Evolutionary conservation across 805 yeast genomes (phyloP).

Genomic region (Diddensiella caesifluorescens): DNA sequence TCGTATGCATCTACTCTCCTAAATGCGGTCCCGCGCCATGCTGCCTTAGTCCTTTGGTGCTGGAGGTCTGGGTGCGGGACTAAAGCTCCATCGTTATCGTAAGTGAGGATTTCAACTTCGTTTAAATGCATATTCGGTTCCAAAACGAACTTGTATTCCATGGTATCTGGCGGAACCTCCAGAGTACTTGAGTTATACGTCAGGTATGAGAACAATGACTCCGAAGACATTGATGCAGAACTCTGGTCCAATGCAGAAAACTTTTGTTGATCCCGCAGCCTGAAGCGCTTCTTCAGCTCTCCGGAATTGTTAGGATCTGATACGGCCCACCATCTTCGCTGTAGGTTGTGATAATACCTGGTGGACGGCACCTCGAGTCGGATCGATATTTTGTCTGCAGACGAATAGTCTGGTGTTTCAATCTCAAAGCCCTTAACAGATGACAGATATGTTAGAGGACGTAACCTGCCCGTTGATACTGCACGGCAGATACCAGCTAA

Average conservation of each 20-base stretch:
- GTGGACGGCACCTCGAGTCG: conserved; percentile 21
- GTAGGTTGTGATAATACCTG: conserved; percentile 20
- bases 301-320: conserved; percentile 24
- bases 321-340: conserved; percentile 28
- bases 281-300: neutral
- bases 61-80: conserved; percentile 20
- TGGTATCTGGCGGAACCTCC: conserved; percentile 21
- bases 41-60: conserved; percentile 4
- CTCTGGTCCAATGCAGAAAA: neutral
- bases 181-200: conserved; percentile 21
- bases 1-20: conserved; percentile 19
- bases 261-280: conserved; percentile 1
- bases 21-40: conserved; percentile 27
- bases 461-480: conserved; percentile 10
- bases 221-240: conserved; percentile 16
- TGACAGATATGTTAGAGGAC: conserved; percentile 14
- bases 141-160: conserved; percentile 23
- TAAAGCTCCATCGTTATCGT: conserved; percentile 16
- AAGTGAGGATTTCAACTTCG: conserved; percentile 10
- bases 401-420: conserved; percentile 7
- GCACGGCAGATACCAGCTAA: neutral
- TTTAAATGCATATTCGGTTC: conserved; percentile 17
- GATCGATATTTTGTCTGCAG: conserved; percentile 13
- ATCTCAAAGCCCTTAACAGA: conserved; percentile 9
- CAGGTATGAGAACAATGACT: conserved; percentile 21